These are phyloP conservation scores for Ogataea glucozyma DNA, from an alignment of 805 yeast genomes.

Conservation along the genomic window DNA sequence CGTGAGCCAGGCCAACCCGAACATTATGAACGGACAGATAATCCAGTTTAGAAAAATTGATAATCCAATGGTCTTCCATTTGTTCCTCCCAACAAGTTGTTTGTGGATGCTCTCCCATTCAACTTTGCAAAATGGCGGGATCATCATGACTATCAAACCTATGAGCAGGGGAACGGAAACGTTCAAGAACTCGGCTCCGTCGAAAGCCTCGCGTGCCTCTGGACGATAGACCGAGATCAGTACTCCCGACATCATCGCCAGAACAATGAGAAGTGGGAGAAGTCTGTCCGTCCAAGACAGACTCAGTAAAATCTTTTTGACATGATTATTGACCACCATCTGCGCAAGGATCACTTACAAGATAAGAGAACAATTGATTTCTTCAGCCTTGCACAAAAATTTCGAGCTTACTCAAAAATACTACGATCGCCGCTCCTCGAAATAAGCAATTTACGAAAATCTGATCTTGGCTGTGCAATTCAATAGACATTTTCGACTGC, in stretches of 20 bases:
- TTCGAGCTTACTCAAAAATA: too few species aligned
- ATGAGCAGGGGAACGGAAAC: constrained; percentile 49
- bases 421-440: too few species aligned
- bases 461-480: too few species aligned
- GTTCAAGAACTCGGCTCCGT: constrained; percentile 37
- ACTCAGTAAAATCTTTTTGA: neutral
- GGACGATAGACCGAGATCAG: constrained; percentile 45
- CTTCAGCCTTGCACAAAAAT: too few species aligned
- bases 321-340: too few species aligned
- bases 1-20: constrained; percentile 54
- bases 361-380: too few species aligned
- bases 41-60: constrained; percentile 55
- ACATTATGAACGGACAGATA: constrained; percentile 56
- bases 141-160: constrained; percentile 57
- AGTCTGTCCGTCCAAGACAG: constrained; percentile 39
- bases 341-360: too few species aligned
- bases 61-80: constrained; percentile 36
- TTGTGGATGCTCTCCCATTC: constrained; percentile 47
- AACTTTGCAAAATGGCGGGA: constrained; percentile 56
- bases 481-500: too few species aligned
- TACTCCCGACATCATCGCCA: constrained; percentile 41
- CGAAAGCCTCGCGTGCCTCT: constrained; percentile 37
- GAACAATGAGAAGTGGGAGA: constrained; percentile 27
- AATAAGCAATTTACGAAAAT: too few species aligned
- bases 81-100: constrained; percentile 25